Evolutionary conservation across 345 rosid genomes (phyloP).

Genomic region (Ailanthus altissimus): DNA sequence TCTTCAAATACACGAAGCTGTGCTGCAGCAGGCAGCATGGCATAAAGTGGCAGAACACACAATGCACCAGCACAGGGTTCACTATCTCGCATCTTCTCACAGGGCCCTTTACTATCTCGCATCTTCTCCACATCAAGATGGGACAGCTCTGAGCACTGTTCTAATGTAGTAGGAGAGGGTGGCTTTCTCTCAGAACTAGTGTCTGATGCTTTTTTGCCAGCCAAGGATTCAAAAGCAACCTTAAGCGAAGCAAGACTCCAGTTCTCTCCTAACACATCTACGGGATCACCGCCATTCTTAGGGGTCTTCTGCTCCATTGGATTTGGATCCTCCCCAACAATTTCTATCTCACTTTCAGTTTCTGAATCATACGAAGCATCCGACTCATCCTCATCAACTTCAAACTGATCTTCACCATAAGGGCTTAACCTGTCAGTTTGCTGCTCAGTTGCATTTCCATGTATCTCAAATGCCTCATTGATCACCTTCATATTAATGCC

Average conservation of each 20-base stretch:
- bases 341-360: slow-evolving; percentile 72
- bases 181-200: slow-evolving; percentile 27
- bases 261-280: slow-evolving; percentile 38
- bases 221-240: slow-evolving; percentile 72
- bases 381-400: slow-evolving; percentile 46
- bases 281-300: slow-evolving; percentile 32
- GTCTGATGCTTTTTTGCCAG: slow-evolving; percentile 37
- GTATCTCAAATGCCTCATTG: slow-evolving; percentile 65
- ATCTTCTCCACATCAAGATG: slow-evolving; percentile 25
- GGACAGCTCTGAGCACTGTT: slow-evolving; percentile 30
- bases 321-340: slow-evolving; percentile 36
- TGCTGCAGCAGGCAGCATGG: slow-evolving; percentile 84
- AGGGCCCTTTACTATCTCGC: slow-evolving; percentile 24
- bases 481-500: slow-evolving; percentile 71
- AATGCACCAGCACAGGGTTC: slow-evolving; percentile 33
- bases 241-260: slow-evolving; percentile 59
- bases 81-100: slow-evolving; percentile 30
- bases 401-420: slow-evolving; percentile 52
- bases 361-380: slow-evolving; percentile 49
- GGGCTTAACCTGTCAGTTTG: slow-evolving; percentile 56
- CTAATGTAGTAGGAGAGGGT: slow-evolving; percentile 16
- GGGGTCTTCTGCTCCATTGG: slow-evolving; percentile 28
- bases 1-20: slow-evolving; percentile 83
- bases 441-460: slow-evolving; percentile 34
- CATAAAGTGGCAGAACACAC: slow-evolving; percentile 82